Base-by-base conservation (phyloP, 202 grass and related monocot species). In the Schoenoplectus tabernaemontani region DNA sequence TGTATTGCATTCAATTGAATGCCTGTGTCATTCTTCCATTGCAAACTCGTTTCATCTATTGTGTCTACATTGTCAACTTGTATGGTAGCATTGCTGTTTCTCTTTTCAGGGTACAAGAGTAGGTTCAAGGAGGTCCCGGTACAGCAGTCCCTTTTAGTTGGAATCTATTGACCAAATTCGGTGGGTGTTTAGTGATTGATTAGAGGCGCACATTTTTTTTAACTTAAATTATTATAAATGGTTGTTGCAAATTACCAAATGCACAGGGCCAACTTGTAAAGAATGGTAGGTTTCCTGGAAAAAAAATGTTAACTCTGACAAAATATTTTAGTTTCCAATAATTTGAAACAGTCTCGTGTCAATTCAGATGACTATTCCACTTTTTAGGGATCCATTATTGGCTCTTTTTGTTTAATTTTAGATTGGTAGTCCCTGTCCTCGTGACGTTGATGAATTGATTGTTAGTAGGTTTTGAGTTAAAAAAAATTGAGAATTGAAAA, bases 131-230 rank as follows among this genome's bases (percentile, higher is more conserved):
- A 42, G 4, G 60, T 64, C 16, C 16, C 2, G 4, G 13, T 13
- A 53, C 46, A 13, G 34, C 16, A 53, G 0, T 2, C 15, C 46
- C 46, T 19, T 74, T 74, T 74, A n/a, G 70, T 51, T 74, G 46
- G 70, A 74, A 74, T 53, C 70, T 74, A 34, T 74, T 74, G 7
- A 74, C 70, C 46, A 74, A 73, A 74, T 53, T 74, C 19, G 46
- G 43, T 74, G 46, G 12, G 15, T 74, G 26, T 74, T 73, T 74
- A 33, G 70, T 74, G 70, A 54, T 51, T 74, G 41, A 47, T 71
- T 71, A 47, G 64, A 48, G 12, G 6, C 12, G 23, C 41, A 17
- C 6, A 34, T 32, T 51, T 51, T 48, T 51, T 51, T 38, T 2
- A 4, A 38, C 4, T 33, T 34, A 63, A 63, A 63, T 63, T 5